Evolutionary conservation across 306 rosid genomes (phyloP).

Genomic region (Quillaja saponaria): DNA sequence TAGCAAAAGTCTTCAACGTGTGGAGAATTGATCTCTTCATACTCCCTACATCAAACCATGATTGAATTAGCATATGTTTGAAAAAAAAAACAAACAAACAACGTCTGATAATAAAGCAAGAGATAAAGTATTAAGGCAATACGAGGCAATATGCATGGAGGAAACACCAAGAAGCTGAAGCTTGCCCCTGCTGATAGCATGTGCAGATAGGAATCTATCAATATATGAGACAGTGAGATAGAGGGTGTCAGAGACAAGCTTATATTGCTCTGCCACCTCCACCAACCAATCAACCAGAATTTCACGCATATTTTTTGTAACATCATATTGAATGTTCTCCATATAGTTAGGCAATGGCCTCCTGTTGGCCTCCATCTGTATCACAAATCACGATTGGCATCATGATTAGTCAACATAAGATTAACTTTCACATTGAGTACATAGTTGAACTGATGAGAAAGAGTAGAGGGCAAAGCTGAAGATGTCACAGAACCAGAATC

Average conservation of each 20-base stretch:
- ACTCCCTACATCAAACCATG: slow-evolving; percentile 35
- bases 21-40: slow-evolving; percentile 49
- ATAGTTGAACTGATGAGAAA: background rate
- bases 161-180: slow-evolving; percentile 55
- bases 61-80: background rate
- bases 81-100: background rate
- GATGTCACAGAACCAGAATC: too few species aligned
- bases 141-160: slow-evolving; percentile 50
- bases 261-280: slow-evolving; percentile 46
- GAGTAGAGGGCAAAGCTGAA: too few species aligned
- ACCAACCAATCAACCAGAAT: slow-evolving; percentile 52
- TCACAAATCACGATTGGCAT: slow-evolving; percentile 9
- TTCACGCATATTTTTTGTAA: slow-evolving; percentile 29
- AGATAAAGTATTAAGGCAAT: slow-evolving; percentile 7
- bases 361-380: slow-evolving; percentile 38
- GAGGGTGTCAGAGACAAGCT: slow-evolving; percentile 43
- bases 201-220: slow-evolving; percentile 44
- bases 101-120: too few species aligned
- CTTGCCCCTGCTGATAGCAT: slow-evolving; percentile 25
- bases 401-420: background rate
- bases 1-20: slow-evolving; percentile 43
- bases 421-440: too few species aligned
- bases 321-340: slow-evolving; percentile 28
- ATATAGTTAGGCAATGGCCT: slow-evolving; percentile 26
- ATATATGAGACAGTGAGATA: slow-evolving; percentile 40